phyloP scores from a whole-genome alignment of 768 basidiomycete genomes.

The Lyophyllum shimeji region DNA sequence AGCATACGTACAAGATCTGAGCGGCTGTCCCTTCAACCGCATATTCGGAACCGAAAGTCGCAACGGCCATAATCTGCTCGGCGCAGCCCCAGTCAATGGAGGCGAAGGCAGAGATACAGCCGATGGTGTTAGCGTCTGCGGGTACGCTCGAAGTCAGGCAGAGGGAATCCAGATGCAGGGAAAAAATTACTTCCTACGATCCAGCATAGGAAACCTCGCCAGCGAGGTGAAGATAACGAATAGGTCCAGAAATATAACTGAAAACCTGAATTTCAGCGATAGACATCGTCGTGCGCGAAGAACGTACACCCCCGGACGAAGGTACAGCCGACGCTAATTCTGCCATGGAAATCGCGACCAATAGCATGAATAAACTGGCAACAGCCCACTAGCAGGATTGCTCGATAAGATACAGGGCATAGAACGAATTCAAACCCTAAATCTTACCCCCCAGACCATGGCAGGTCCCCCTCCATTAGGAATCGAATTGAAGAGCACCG shows the following conservation, averaged over 20 bases:
- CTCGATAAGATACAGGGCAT: not conserved
- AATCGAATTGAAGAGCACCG: conserved; percentile 53
- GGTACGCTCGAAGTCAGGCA: conserved; percentile 34
- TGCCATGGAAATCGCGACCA: conserved; percentile 66
- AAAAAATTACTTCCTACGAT: conserved; percentile 59
- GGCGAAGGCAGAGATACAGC: conserved; percentile 43
- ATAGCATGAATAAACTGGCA: conserved; percentile 60
- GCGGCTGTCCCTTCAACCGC: conserved; percentile 30
- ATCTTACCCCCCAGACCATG: conserved; percentile 72
- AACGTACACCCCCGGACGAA: conserved; percentile 65
- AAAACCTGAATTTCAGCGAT: too few species aligned
- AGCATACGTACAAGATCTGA: conserved; percentile 28
- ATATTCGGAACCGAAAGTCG: conserved; percentile 34
- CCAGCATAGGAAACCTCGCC: conserved; percentile 62
- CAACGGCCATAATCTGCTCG: conserved; percentile 55
- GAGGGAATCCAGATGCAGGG: not conserved
- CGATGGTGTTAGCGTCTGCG: conserved; percentile 48
- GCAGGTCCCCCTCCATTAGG: conserved; percentile 70
- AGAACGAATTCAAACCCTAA: too few species aligned
- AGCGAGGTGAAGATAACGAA: conserved; percentile 52
- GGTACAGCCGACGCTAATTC: conserved; percentile 72
- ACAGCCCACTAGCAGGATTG: conserved; percentile 55
- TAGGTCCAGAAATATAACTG: conserved; percentile 73
- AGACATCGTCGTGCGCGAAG: not conserved
- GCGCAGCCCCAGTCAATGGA: conserved; percentile 65